Evolutionary conservation across 163 green algal species (phyloP), one percentile per base, ranked within the genome.

Genomic region (Botryococcus braunii): DNA sequence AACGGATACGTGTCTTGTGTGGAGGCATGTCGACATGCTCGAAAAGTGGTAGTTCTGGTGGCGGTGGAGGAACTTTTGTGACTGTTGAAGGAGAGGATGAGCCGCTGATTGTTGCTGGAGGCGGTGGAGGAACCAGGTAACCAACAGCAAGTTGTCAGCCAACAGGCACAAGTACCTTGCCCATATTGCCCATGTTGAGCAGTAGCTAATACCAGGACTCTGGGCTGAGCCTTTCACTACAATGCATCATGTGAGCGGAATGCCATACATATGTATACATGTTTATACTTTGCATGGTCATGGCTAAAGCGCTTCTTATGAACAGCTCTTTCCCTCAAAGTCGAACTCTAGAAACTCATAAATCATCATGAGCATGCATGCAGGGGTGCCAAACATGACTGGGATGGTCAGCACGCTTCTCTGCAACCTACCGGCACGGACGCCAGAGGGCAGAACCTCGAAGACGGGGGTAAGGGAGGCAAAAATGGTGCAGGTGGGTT

Each of bases 1-100:
- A 66, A 38, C 59, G 17, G 36, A 36, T 66, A 38, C 59, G 59
- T 38, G 59, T 66, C 37, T 38, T 66, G 36, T 66, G 59, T 38
- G 59, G 59, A 17, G 36, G 59, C 59, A 66, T 66, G 59, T 47
- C 29, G 37, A 40, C 13, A 25, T 25, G 35, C 36, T 31, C 9
- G 5, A 36, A 36, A 25, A 36, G 49, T 11, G 59, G 59, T 38
- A 66, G 38, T 38, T 37, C 21, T 38, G 59, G 59, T 5, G 59
- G 59, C 59, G 59, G 59, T 7, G 59, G 59, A 1, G 59, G 59
- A 21, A 50, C 59, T 31, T 66, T 46, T 52, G 59, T 66, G 13
- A 49, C 49, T 5, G 35, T 49, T 9, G 59, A 47, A 38, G 59
- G 38, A 25, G 59, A 66, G 59, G 59, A 66, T 9, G 35, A 50